phyloP scores from a whole-genome alignment of 2,329 filamentous ascomycete genomes.

The Scytalidium lignicola region DNA sequence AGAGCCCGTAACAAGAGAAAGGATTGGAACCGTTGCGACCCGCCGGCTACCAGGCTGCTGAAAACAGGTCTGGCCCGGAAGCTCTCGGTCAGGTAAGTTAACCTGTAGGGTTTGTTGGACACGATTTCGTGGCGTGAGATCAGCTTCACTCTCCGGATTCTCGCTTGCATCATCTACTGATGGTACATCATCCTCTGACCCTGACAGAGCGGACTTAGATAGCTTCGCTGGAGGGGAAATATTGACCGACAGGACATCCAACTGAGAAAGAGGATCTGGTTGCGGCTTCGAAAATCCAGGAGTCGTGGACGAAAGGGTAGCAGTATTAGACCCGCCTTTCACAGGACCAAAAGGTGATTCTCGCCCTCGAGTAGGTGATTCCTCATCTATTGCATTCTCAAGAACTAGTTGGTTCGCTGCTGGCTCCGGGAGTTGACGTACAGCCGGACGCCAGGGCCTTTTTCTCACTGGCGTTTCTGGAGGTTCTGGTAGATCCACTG shows the following conservation, averaged over 20 bases:
- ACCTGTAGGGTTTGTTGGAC: slow-evolving; percentile 21
- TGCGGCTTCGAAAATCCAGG: no score
- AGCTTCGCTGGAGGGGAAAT: no score
- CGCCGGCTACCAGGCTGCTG: slow-evolving; percentile 28
- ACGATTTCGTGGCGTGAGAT: slow-evolving; percentile 15
- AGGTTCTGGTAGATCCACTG: slow-evolving; percentile 65
- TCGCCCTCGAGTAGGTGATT: not conserved
- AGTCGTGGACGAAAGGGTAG: not conserved
- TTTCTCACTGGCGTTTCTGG: slow-evolving; percentile 61
- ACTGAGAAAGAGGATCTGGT: no score
- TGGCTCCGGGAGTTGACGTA: slow-evolving; percentile 31
- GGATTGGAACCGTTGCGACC: slow-evolving; percentile 34
- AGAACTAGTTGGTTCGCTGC: not conserved
- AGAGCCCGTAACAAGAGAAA: slow-evolving; percentile 37
- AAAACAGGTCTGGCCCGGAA: not conserved
- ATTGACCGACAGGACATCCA: no score
- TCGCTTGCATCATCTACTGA: not conserved
- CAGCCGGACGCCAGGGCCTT: slow-evolving; percentile 62
- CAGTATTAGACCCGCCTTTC: not conserved
- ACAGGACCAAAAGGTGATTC: not conserved
- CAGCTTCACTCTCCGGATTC: slow-evolving; percentile 22
- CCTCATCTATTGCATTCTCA: not conserved
- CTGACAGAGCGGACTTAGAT: no score
- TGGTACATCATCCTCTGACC: no score
- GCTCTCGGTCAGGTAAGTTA: not conserved